These are phyloP conservation scores for Salinomyces thailandicus DNA, from an alignment of 2,329 filamentous ascomycete genomes.

Conservation along the genomic window DNA sequence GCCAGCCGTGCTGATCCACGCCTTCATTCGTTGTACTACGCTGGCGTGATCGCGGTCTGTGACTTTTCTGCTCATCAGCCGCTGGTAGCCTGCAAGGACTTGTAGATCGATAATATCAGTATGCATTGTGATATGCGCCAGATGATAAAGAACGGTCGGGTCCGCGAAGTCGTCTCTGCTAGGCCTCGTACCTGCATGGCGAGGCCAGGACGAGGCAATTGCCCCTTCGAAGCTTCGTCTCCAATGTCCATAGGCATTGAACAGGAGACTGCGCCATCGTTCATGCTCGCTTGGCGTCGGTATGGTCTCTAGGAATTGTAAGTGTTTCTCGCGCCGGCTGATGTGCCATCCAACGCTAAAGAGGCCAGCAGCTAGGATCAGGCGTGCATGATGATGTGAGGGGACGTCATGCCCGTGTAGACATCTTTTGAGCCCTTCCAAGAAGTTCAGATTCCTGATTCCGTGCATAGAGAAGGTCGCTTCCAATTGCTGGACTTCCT, in stretches of 20 bases:
- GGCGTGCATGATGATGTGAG: slow-evolving; percentile 83
- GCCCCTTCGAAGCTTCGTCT: slow-evolving; percentile 79
- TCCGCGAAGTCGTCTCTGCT: slow-evolving; percentile 27
- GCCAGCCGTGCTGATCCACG: slow-evolving; percentile 75
- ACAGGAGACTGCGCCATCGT: slow-evolving; percentile 76
- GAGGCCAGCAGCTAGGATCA: slow-evolving; percentile 81
- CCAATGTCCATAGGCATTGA: slow-evolving; percentile 84
- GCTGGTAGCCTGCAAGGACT: slow-evolving; percentile 77
- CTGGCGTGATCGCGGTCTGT: slow-evolving; percentile 62
- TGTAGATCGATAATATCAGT: slow-evolving; percentile 91
- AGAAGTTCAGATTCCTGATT: slow-evolving; percentile 71
- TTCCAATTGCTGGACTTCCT: slow-evolving; percentile 74
- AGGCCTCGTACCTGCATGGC: background rate
- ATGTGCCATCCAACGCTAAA: slow-evolving; percentile 93
- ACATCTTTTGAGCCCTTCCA: slow-evolving; percentile 81
- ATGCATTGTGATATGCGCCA: slow-evolving; percentile 94
- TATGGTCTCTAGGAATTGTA: slow-evolving; percentile 71
- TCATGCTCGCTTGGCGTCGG: slow-evolving; percentile 74
- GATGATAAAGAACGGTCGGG: slow-evolving; percentile 73
- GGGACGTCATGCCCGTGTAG: slow-evolving; percentile 70
- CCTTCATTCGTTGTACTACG: slow-evolving; percentile 71
- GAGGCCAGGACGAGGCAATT: slow-evolving; percentile 34
- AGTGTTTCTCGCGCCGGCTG: slow-evolving; percentile 85
- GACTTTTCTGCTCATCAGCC: slow-evolving; percentile 73
- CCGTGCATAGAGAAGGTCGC: slow-evolving; percentile 67